Base-by-base conservation (phyloP, 2,329 filamentous ascomycete genomes). In the Ophiocordyceps sinensis region DNA sequence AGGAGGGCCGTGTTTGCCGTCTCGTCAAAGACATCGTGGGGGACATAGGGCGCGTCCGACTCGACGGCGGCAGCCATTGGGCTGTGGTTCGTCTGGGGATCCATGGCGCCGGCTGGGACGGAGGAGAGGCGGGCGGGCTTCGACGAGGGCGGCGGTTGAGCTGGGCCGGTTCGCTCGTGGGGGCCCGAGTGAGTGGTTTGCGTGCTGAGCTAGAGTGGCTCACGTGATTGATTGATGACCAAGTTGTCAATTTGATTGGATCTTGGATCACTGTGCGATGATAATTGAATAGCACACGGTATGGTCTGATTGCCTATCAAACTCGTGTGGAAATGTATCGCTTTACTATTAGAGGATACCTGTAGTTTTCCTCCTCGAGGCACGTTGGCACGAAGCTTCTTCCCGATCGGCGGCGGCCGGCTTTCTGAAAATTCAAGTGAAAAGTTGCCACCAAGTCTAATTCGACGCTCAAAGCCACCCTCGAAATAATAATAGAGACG, bases 21-120 rank as follows among this genome's bases (percentile, higher is more conserved):
- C 47, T 73, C 70, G 49, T 73, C 71, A 52, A 94, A 63, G 50
- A 85, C 79, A 71, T 94, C 84, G 61, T 79, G 76, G 38, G 82
- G 77, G 49, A 83, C 75, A 63, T 82, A 93, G 47, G 58, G 45
- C 46, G 46, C 45, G 13, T 55, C 47, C 29, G 46, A 40, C 47
- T 49, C 44, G 40, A 48, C 45, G 39, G 42, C 40, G 41, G 48
- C 46, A 49, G 49, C 50, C 52, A 47, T 50, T 43, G 47, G 48
- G 49, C 46, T 56, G 48, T 47, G 45, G 45, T 47, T 52, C 45
- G 45, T 39, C 28, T 54, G 51, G 48, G 50, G 55, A 48, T 55
- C 56, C 60, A 62, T 63, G 51, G 54, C 53, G 54, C 47, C 42
- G 39, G 34, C 31, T 26, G 39, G 37, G 43, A 17, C 19, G 29